Evolutionary conservation across 148 eudicot species (phyloP), one percentile per base, ranked within the genome.

Genomic region (Rhododendron vialii): DNA sequence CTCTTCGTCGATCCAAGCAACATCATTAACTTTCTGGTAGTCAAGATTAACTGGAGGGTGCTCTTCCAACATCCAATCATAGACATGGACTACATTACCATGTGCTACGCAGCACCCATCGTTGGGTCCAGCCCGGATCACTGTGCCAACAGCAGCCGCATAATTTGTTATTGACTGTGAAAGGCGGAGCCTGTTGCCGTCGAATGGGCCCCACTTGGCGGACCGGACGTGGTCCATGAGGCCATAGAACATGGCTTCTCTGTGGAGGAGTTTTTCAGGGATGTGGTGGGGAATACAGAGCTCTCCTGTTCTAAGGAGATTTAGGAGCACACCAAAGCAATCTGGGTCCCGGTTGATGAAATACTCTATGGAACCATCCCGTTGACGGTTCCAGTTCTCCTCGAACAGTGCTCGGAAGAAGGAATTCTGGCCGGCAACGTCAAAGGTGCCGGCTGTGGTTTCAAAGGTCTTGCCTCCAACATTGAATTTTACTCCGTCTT

Each of bases 31-130:
- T 28, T 94, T 90, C 87, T 94, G 95, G 84, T 95, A 96, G 85
- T 96, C 98, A 20, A 95, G 90, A 67, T 90, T 93, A 24, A 95
- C 86, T 5, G 99, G 93, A 17, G 90, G 86, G 69, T 91, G 96
- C 83, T 96, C 95, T 65, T 94, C 90, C 0, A 96, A 36, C 90
- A 87, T 92, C 99, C 99, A 96, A 73, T 96, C 96, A 35, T 94
- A 95, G 20, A 96, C 96, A 57, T 95, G 96, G n/a, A 96, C 99
- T 65, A 96, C 89, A 61, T 92, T 94, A n/a, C 97, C 98, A 18
- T 95, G 99, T 0, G 96, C 99, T 15, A 95, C 98, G 75, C 94
- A 93, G 50, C 98, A 95, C 0, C 99, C 95, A 0, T 98, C 97
- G 28, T 93, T 93, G 0, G 98, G 96, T 0, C 95, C 92, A 0